A percentile compares a stretch with the other conserved stretches of the same genome.
Conservation (phyloP, 2,329 filamentous ascomycete genomes). For the Penicillium sp. region DNA sequence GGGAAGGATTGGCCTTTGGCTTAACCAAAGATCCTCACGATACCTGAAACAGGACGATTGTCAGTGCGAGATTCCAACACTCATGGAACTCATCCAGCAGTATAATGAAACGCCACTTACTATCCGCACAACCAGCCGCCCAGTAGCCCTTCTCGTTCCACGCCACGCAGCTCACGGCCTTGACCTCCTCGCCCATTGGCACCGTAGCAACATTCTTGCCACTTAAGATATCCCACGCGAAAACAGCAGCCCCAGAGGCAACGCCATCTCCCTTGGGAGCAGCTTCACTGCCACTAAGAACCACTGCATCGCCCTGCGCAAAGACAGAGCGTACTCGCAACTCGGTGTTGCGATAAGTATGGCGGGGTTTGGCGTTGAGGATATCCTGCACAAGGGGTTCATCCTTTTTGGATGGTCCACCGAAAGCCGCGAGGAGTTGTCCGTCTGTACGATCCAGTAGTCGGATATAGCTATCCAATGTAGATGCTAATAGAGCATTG, state of each 20-base stretch:
- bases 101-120: slow-evolving; percentile 33
- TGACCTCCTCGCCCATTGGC: slow-evolving; percentile 46
- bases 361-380: slow-evolving; percentile 18
- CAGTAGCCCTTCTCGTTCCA: slow-evolving; percentile 52
- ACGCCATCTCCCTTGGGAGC: slow-evolving; percentile 23
- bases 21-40: slow-evolving; percentile 34
- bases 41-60: slow-evolving; percentile 25
- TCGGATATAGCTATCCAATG: slow-evolving; percentile 76
- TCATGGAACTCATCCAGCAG: background rate
- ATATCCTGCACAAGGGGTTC: slow-evolving; percentile 46
- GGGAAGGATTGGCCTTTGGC: slow-evolving; percentile 11
- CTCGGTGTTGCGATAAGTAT: slow-evolving; percentile 65
- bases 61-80: slow-evolving; percentile 11
- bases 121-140: slow-evolving; percentile 52
- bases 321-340: slow-evolving; percentile 77
- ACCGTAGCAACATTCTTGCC: slow-evolving; percentile 72
- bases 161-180: slow-evolving; percentile 53
- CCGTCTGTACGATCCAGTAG: slow-evolving; percentile 82
- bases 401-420: slow-evolving; percentile 49
- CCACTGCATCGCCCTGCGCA: slow-evolving; percentile 76
- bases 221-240: slow-evolving; percentile 81
- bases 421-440: slow-evolving; percentile 74
- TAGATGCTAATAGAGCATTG: slow-evolving; percentile 74
- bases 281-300: slow-evolving; percentile 80
- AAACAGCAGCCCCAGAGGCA: slow-evolving; percentile 40